Evolutionary conservation across 2,329 filamentous ascomycete species (phyloP), one percentile per base, ranked within the genome.

Genomic region (Alternaria sp.): DNA sequence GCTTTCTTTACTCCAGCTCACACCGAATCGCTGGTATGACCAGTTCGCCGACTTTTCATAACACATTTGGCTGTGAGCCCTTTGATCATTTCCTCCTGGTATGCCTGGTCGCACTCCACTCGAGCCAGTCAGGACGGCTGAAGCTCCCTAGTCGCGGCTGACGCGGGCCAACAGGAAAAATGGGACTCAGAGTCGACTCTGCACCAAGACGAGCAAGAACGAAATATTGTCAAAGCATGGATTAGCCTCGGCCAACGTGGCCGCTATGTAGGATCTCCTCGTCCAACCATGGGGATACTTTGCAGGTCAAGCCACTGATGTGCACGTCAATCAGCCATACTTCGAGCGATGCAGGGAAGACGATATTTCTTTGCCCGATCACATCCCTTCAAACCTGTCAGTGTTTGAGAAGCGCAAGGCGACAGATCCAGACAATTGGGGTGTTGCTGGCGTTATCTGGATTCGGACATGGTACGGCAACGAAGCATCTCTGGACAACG

Each of bases 401-500:
- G 18, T n/a, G 9, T 48, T 58, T 32, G 32, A 48, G n/a, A 48
- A 54, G 56, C 56, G 56, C 11, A 54, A 41, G 30, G 40, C 4
- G 32, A 28, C 45, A 5, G 41, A 40, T 5, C 25, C 30, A 40
- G 32, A 25, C 20, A 9, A 34, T 3, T 58, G 49, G 49, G 5
- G 25, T 34, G 20, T 5, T 7, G 14, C 41, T 6, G 9, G 49
- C 34, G 49, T 34, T 9, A 41, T 58, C 25, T 58, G 41, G 49
- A 54, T 58, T 12, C 41, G 41, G 9, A 58, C 49, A 34, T 54
- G 49, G 56, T 58, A 54, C 45, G 41, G 56, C 32, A 58, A 48
- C 25, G 49, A 48, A 58, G 41, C 32, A 11, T 16, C 3, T 7
- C 5, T 18, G 27, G 22, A 6, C 4, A 12, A 41, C 3, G 0